Conservation (phyloP, 1,284 basidiomycete species). For the Ustilago trichophora region DNA sequence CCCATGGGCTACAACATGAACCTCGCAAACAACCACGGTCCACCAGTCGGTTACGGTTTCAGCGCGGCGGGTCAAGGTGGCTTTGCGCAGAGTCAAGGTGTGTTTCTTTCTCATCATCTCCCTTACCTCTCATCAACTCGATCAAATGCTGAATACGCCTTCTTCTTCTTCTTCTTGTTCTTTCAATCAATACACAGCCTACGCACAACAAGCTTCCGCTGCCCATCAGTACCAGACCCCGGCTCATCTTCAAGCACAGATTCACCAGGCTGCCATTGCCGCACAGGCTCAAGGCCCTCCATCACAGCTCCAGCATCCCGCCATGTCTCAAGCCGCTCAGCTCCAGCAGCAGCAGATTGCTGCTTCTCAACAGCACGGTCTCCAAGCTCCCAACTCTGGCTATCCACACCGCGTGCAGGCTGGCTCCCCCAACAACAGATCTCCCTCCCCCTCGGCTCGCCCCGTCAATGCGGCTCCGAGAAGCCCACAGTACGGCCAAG, state of each 20-base stretch:
- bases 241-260: conserved; percentile 56
- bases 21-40: conserved; percentile 24
- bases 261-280: conserved; percentile 58
- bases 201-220: conserved; percentile 52
- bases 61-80: conserved; percentile 57
- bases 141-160: no score
- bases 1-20: conserved; percentile 53
- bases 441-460: conserved; percentile 42
- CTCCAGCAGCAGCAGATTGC: conserved; percentile 60
- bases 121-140: no score
- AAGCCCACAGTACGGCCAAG: conserved; percentile 39
- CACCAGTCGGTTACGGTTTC: conserved; percentile 51
- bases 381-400: conserved; percentile 40
- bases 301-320: conserved; percentile 60
- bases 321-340: conserved; percentile 57
- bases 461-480: conserved; percentile 29
- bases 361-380: conserved; percentile 40
- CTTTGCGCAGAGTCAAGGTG: conserved; percentile 61
- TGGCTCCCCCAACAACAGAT: conserved; percentile 31
- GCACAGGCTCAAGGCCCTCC: conserved; percentile 59
- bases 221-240: conserved; percentile 42
- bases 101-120: neutral
- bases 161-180: no score
- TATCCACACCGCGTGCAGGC: conserved; percentile 17
- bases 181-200: no score